Percentiles rank a stretch among this genome's conserved stretches.
Conservation (phyloP, 129 eudicot species). For the Helianthus tuberosus region DNA sequence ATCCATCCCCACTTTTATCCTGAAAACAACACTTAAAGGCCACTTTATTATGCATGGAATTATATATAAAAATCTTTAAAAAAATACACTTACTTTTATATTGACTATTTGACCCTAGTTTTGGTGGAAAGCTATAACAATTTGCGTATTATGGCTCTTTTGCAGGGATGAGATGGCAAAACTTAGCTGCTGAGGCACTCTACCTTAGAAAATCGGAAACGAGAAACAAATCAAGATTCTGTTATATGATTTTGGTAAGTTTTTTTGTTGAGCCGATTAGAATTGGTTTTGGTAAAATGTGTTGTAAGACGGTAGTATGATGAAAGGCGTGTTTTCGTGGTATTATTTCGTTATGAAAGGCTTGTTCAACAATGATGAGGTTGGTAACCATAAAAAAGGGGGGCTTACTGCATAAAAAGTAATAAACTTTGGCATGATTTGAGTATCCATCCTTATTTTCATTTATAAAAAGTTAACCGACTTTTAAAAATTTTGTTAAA, state of each 20-base stretch:
- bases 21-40: conserved; percentile 15
- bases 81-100: not conserved
- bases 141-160: conserved; percentile 25
- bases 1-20: conserved; percentile 22
- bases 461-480: not conserved
- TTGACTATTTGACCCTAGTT: conserved; percentile 37
- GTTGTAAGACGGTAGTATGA: conserved; percentile 1
- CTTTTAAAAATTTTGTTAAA: not conserved
- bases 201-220: not conserved
- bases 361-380: not conserved
- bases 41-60: conserved; percentile 35
- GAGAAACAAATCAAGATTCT: conserved; percentile 13
- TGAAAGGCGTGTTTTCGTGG: not conserved
- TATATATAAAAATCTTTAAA: conserved; percentile 2
- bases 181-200: conserved; percentile 2
- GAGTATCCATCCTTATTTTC: not conserved
- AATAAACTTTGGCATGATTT: not conserved
- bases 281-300: conserved; percentile 23
- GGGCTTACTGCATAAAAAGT: conserved; percentile 8
- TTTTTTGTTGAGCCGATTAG: conserved; percentile 30
- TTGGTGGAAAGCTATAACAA: conserved; percentile 24
- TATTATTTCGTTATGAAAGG: conserved; percentile 3
- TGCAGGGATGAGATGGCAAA: conserved; percentile 33
- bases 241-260: conserved; percentile 31
- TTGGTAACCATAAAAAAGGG: conserved; percentile 8